phyloP scores from a whole-genome alignment of 2,329 filamentous ascomycete genomes.

The Juglanconis juglandina region DNA sequence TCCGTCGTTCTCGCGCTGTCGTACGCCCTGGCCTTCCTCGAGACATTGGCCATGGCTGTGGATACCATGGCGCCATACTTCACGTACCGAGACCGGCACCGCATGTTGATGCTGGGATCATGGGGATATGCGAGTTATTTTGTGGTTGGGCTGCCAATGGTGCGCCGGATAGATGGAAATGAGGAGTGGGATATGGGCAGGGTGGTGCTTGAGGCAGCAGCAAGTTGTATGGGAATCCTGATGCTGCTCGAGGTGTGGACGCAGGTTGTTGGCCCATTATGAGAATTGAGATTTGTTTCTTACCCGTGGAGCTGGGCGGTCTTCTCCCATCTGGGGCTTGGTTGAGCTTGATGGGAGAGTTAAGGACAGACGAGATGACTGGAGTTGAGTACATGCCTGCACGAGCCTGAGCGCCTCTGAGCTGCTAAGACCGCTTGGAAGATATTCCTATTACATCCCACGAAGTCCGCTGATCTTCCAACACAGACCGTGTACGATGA shows the following conservation, averaged over 20 bases:
- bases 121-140: slow-evolving; percentile 20
- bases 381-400: too few relatives aligned
- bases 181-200: slow-evolving; percentile 9
- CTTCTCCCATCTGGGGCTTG: too few relatives aligned
- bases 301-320: too few relatives aligned
- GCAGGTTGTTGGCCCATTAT: slow-evolving; percentile 15
- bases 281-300: background rate
- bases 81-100: slow-evolving; percentile 4
- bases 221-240: slow-evolving; percentile 15
- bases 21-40: slow-evolving; percentile 17
- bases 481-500: too few relatives aligned
- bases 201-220: slow-evolving; percentile 13
- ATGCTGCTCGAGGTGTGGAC: slow-evolving; percentile 18
- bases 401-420: too few relatives aligned
- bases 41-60: slow-evolving; percentile 20
- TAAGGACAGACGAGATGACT: too few relatives aligned
- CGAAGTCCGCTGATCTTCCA: too few relatives aligned
- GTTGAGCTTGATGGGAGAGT: too few relatives aligned
- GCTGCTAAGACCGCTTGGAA: too few relatives aligned
- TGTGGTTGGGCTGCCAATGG: slow-evolving; percentile 19
- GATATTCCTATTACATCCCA: too few relatives aligned
- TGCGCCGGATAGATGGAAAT: slow-evolving; percentile 8
- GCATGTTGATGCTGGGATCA: slow-evolving; percentile 18
- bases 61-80: slow-evolving; percentile 15
- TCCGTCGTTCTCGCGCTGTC: slow-evolving; percentile 6